Evolutionary conservation across 192 early-diverging fungal genomes (phyloP), one percentile per base, ranked within the genome.

Genomic region (Tieghemiomyces parasiticus): DNA sequence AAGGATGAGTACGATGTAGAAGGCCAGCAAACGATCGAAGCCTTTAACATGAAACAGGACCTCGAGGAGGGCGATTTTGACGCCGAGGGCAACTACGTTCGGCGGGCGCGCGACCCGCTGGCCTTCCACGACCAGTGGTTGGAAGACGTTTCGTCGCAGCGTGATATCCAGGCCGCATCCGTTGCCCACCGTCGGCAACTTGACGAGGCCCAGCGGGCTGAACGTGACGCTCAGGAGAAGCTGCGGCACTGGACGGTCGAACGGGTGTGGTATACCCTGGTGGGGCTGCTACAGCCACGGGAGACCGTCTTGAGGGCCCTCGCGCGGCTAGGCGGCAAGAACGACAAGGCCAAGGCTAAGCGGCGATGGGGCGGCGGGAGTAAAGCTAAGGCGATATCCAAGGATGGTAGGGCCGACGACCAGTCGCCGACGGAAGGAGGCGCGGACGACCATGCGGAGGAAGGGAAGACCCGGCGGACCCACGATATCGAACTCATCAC

Each of bases 31-130:
- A 73, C 75, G 53, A 69, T 89, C 16, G 78, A 82, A 60, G 84
- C 84, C 0, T 89, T 89, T 59, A 80, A 85, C 58, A 88, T 91
- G 84, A 74, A 74, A n/a, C 68, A 78, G 10, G 87, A 88, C 20
- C 48, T 91, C 59, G 80, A 83, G 45, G 84, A 86, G 58, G 78
- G 81, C 8, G 72, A 73, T 31, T 81, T 86, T 60, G 82, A 88
- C 50, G 71, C 73, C 13, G 51, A 75, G 1, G 83, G 88, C 0
- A 81, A 85, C 45, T 95, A 85, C 73, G 67, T 81, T 24, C 81
- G 84, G 29, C 74, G 75, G 60, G 83, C 85, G 58, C 61, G 78
- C 48, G 82, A 85, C 59, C 82, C 81, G 1, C 71, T 83, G 14
- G 78, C 77, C 0, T 81, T 85, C 66, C 84, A 87, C 32, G 87